Evolutionary conservation across 2,329 filamentous ascomycete genomes (phyloP).

Genomic region (Aspergillus spinulosporus): DNA sequence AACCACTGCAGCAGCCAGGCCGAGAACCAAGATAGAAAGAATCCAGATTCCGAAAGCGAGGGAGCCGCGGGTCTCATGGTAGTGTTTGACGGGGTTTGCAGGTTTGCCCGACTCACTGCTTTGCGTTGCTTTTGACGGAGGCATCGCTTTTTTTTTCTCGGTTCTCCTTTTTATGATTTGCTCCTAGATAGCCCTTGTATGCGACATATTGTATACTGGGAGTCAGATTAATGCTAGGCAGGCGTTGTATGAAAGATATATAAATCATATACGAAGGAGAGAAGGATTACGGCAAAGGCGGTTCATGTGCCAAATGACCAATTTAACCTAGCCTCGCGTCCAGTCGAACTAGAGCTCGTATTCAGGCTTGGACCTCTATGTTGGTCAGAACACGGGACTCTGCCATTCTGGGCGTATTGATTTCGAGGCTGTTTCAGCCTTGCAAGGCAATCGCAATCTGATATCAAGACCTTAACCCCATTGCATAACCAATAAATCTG

Average conservation of each 20-base stretch:
- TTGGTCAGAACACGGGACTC: background rate
- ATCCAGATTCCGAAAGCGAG: background rate
- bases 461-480: too few relatives aligned
- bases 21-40: constrained; percentile 5
- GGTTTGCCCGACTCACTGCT: background rate
- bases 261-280: too few relatives aligned
- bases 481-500: too few relatives aligned
- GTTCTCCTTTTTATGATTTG: too few relatives aligned
- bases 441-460: background rate
- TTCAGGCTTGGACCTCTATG: background rate
- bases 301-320: background rate
- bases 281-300: too few relatives aligned
- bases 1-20: constrained; percentile 3
- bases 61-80: background rate
- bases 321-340: background rate
- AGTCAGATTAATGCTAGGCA: too few relatives aligned
- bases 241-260: too few relatives aligned
- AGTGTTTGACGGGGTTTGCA: background rate
- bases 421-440: background rate
- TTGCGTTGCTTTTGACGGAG: background rate
- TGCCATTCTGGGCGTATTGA: background rate
- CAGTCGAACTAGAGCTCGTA: background rate
- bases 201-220: too few relatives aligned
- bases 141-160: background rate
- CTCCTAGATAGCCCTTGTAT: too few relatives aligned